phyloP scores from a whole-genome alignment of 2,329 filamentous ascomycete species.

The Fusarium nygamai region DNA sequence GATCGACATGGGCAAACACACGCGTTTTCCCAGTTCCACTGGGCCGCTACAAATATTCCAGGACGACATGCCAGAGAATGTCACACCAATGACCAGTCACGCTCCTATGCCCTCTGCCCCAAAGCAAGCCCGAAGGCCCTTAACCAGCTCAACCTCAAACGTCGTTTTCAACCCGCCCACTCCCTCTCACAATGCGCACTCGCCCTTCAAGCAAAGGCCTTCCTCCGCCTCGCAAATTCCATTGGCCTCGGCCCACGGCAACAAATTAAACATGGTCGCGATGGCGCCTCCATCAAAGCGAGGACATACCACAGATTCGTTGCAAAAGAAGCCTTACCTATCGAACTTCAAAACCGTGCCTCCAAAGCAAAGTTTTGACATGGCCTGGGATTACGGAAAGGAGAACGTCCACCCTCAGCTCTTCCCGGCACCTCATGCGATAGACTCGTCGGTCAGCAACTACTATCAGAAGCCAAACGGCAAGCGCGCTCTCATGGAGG shows the following conservation, averaged over 20 bases:
- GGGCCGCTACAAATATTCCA: conserved; percentile 64
- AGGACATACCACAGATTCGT: conserved; percentile 70
- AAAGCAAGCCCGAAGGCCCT: conserved; percentile 59
- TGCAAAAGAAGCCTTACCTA: conserved; percentile 72
- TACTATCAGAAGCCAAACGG: conserved; percentile 63
- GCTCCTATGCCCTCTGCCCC: conserved; percentile 64
- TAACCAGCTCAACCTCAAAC: conserved; percentile 66
- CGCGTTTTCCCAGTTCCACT: conserved; percentile 56
- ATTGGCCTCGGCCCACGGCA: conserved; percentile 63
- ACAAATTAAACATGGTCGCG: conserved; percentile 72
- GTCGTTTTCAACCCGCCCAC: conserved; percentile 73
- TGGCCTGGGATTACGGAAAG: conserved; percentile 57
- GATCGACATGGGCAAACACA: conserved; percentile 65
- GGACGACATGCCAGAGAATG: conserved; percentile 59
- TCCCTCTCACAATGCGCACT: conserved; percentile 64
- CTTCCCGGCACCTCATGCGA: conserved; percentile 58
- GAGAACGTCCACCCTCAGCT: conserved; percentile 65
- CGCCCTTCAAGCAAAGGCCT: conserved; percentile 74
- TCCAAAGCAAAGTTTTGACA: conserved; percentile 62
- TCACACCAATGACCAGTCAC: conserved; percentile 62
- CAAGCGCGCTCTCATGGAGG: conserved; percentile 76
- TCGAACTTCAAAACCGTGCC: conserved; percentile 68
- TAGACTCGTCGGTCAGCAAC: conserved; percentile 62
- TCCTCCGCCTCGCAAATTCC: conserved; percentile 70
- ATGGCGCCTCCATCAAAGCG: conserved; percentile 72